Evolutionary conservation across 495 filamentous ascomycete species (phyloP), one percentile per base, ranked within the genome.

Genomic region (Halenospora varia): DNA sequence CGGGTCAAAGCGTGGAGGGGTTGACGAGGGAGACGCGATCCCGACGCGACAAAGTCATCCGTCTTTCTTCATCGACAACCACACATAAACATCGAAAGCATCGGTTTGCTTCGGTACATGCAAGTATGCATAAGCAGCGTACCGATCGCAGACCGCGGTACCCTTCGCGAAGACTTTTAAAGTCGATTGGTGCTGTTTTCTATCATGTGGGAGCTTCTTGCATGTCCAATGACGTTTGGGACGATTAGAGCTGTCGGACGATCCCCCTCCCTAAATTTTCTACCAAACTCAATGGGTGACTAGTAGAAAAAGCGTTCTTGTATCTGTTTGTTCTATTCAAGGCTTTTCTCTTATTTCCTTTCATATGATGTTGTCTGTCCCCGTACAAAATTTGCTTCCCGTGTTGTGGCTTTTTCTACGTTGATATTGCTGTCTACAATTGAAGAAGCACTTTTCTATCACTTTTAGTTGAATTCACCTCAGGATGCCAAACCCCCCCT

Each of bases 401-500:
- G n/a, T n/a, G n/a, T n/a, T n/a, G n/a, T n/a, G n/a, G n/a, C n/a
- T n/a, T n/a, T n/a, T n/a, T n/a, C n/a, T n/a, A n/a, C n/a, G n/a
- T n/a, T n/a, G n/a, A n/a, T n/a, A n/a, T n/a, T n/a, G n/a, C n/a
- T n/a, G n/a, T n/a, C n/a, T n/a, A n/a, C n/a, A n/a, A n/a, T n/a
- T n/a, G n/a, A n/a, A n/a, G n/a, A n/a, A n/a, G n/a, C n/a, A n/a
- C n/a, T n/a, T n/a, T n/a, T n/a, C n/a, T n/a, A n/a, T n/a, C n/a
- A n/a, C n/a, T n/a, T n/a, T n/a, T n/a, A n/a, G n/a, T n/a, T n/a
- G n/a, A n/a, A n/a, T n/a, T n/a, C n/a, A n/a, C 25, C 17, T 35
- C 52, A 56, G 41, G 11, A 63, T 63, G 57, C 49, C 61, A 9
- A 60, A 63, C 26, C 51, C 57, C 48, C 49, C 25, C 2, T 61